phyloP scores from a whole-genome alignment of 116 monocot species.

The Dioscorea cayenensis region DNA sequence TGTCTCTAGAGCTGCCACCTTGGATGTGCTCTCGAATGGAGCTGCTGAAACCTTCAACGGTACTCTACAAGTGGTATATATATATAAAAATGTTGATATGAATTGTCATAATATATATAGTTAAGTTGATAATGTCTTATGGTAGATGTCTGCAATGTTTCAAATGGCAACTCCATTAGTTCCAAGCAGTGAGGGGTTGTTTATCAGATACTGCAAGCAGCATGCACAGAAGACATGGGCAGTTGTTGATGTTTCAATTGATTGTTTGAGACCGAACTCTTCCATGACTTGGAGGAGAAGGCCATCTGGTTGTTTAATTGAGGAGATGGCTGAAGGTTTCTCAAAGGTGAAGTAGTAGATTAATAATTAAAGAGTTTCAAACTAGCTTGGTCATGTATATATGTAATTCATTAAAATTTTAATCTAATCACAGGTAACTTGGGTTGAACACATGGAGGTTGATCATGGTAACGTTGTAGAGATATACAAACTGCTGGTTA shows the following conservation, averaged over 20 bases:
- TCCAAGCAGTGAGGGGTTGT: background rate
- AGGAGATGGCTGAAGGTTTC: constrained; percentile 11
- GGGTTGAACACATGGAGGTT: constrained; percentile 65
- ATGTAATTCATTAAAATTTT: background rate
- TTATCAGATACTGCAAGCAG: constrained; percentile 11
- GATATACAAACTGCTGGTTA: constrained; percentile 36
- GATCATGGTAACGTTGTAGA: constrained; percentile 41
- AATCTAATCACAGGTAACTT: constrained; percentile 31
- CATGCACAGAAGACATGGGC: constrained; percentile 7
- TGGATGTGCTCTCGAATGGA: constrained; percentile 58
- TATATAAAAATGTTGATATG: too few relatives aligned
- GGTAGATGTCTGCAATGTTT: constrained; percentile 1
- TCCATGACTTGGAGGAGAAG: constrained; percentile 32
- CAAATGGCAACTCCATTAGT: constrained; percentile 3
- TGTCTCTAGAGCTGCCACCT: constrained; percentile 46
- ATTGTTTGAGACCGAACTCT: background rate
- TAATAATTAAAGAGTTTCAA: background rate
- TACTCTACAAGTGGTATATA: constrained; percentile 65
- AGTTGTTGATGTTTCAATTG: constrained; percentile 6
- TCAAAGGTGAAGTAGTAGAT: constrained; percentile 28
- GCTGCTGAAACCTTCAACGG: constrained; percentile 63
- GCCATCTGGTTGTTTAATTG: constrained; percentile 68
- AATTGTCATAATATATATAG: too few relatives aligned
- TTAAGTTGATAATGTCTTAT: background rate
- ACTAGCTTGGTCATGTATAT: background rate